Conservation (phyloP, 2,329 filamentous ascomycete genomes). For the Colletotrichum orbiculare region DNA sequence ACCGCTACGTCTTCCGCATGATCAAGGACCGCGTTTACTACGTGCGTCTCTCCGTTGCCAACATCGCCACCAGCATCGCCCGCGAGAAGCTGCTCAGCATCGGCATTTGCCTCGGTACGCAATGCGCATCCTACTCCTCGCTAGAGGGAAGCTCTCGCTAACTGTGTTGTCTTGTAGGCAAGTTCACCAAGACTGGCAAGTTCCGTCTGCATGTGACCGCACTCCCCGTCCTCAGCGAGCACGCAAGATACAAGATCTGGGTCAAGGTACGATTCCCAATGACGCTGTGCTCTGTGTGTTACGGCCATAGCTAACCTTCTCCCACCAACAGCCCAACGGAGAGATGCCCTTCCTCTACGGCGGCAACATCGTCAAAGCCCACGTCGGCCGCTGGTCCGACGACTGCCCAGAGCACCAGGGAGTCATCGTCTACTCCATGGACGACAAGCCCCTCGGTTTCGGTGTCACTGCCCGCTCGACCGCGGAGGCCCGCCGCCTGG, state of each 20-base stretch:
- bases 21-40: slow-evolving; percentile 83
- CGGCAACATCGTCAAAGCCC: slow-evolving; percentile 79
- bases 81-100: slow-evolving; percentile 85
- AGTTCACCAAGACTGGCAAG: slow-evolving; percentile 97
- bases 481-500: slow-evolving; percentile 82
- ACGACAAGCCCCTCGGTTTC: slow-evolving; percentile 93
- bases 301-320: not conserved
- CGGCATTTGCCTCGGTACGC: slow-evolving; percentile 81
- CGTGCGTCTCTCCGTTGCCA: slow-evolving; percentile 87
- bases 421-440: slow-evolving; percentile 90
- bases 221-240: slow-evolving; percentile 86
- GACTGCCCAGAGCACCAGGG: slow-evolving; percentile 95
- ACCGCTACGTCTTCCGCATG: slow-evolving; percentile 88
- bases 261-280: slow-evolving; percentile 66
- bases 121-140: not conserved
- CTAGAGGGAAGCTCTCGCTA: not conserved
- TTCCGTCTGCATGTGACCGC: slow-evolving; percentile 94
- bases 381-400: slow-evolving; percentile 84
- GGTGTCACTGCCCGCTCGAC: slow-evolving; percentile 91
- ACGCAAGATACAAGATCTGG: slow-evolving; percentile 97
- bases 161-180: slow-evolving; percentile 62
- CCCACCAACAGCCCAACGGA: slow-evolving; percentile 73
- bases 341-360: slow-evolving; percentile 98
- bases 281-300: too few relatives aligned
- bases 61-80: slow-evolving; percentile 87